These are phyloP conservation scores for Dacryopinax primogenitus DNA, from an alignment of 768 basidiomycete species.

Conservation along the genomic window DNA sequence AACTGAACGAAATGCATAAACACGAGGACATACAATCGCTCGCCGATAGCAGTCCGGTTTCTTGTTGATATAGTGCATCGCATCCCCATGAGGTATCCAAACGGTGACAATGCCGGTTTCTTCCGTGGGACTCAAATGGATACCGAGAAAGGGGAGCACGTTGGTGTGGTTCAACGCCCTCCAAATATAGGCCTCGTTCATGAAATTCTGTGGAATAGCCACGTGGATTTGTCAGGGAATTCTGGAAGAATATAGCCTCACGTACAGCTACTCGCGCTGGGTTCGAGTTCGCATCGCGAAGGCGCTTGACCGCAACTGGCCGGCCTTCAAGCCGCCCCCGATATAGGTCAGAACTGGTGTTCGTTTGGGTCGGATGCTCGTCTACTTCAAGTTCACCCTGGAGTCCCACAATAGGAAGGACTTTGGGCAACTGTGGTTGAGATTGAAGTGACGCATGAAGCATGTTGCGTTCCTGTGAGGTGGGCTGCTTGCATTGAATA, in stretches of 20 bases:
- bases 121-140: not conserved
- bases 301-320: not conserved
- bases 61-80: not conserved
- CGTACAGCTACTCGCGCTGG: not conserved
- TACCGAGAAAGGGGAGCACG: not conserved
- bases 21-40: not conserved
- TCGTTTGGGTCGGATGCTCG: not conserved
- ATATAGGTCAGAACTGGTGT: not conserved
- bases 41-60: not conserved
- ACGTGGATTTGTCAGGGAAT: not conserved
- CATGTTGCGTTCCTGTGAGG: not conserved
- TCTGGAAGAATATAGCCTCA: not conserved
- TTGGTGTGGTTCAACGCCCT: not conserved
- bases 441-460: not conserved
- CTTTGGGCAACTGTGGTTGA: not conserved
- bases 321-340: not conserved
- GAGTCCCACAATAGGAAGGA: not conserved
- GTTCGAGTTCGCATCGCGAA: not conserved
- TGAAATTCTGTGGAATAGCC: not conserved
- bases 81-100: not conserved
- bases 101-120: not conserved
- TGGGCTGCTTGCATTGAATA: not conserved
- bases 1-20: not conserved
- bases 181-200: not conserved
- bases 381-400: not conserved